Evolutionary conservation across 305 asterid genomes (phyloP).

Genomic region (Solanum aculeatissimum): DNA sequence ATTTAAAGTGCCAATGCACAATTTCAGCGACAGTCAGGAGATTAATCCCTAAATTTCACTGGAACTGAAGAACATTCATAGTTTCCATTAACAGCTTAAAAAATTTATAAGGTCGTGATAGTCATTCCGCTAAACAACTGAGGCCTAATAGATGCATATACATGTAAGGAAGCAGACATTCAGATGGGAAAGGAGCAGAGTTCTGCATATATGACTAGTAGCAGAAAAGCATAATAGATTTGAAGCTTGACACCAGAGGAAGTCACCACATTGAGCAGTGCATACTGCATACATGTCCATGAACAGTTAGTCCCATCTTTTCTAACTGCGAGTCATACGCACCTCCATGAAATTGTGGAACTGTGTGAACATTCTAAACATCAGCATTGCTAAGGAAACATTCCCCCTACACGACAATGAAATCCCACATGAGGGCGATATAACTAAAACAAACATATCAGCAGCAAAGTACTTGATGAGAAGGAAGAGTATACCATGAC

Average conservation of each 20-base stretch:
- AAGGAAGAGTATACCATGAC: conserved; percentile 58
- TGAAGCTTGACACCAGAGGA: not conserved
- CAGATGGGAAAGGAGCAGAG: not conserved
- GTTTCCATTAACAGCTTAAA: not conserved
- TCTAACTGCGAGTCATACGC: not conserved
- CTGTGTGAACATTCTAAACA: conserved; percentile 97
- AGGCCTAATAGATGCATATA: not conserved
- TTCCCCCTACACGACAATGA: conserved; percentile 57
- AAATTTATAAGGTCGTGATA: not conserved
- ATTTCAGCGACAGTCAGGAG: not conserved
- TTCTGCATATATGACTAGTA: not conserved
- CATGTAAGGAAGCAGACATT: not conserved
- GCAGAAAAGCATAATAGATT: not conserved
- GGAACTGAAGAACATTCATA: not conserved
- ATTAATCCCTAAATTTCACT: not conserved
- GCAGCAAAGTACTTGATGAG: not conserved
- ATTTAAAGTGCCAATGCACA: not conserved
- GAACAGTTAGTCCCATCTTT: not conserved
- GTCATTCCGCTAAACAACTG: not conserved
- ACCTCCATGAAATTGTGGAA: conserved; percentile 99
- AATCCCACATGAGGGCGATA: not conserved
- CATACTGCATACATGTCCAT: not conserved
- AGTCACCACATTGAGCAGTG: not conserved
- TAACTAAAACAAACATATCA: not conserved
- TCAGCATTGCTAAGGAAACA: conserved; percentile 50